Evolutionary conservation across 176 grass and related monocot species (phyloP), one percentile per base, ranked within the genome.

Genomic region (Oryza meridionalis): DNA sequence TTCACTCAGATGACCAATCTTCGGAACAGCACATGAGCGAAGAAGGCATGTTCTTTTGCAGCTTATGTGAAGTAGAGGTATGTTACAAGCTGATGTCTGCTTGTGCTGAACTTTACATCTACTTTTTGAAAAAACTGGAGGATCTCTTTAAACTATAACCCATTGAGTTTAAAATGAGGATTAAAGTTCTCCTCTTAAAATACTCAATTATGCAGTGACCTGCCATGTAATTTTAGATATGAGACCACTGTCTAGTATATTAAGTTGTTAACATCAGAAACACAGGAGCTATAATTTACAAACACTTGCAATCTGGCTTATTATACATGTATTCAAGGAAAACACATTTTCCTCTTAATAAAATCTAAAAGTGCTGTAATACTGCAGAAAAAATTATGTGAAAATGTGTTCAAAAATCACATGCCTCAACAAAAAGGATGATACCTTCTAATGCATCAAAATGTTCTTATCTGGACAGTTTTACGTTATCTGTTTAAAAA

Each of bases 11-110:
- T 19, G 88, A 92, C 24, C 82, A 86, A 31, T 90, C 68, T 42
- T 90, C 88, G 51, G 82, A 92, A 58, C 82, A 94, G 15, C 77
- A 85, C 15, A 45, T 44, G 76, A 95, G 93, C 31, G 90, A 92
- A 83, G 85, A 90, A 53, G 93, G 93, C 76, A 92, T 91, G 87
- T 92, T 95, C 76, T 95, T 90, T 49, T 95, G 93, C 74, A 95
- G 88, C 76, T 53, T 95, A 67, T 95, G 93, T 86, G 88, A 95
- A 82, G 90, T 90, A 55, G 93, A 95, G 88, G 93, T 95, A 76
- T 84, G 16, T 17, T 4, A 70, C 13, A 0, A 22, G 43, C 22
- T 66, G 46, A 19, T 38, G 26, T 76, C 5, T 55, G 5, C 72
- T 25, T 74, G 32, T 31, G 47, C 25, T 32, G 58, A 62, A 62